These are phyloP conservation scores for Wickerhamomyces sp. DNA, from an alignment of 1,139 yeast genomes.

Conservation along the genomic window DNA sequence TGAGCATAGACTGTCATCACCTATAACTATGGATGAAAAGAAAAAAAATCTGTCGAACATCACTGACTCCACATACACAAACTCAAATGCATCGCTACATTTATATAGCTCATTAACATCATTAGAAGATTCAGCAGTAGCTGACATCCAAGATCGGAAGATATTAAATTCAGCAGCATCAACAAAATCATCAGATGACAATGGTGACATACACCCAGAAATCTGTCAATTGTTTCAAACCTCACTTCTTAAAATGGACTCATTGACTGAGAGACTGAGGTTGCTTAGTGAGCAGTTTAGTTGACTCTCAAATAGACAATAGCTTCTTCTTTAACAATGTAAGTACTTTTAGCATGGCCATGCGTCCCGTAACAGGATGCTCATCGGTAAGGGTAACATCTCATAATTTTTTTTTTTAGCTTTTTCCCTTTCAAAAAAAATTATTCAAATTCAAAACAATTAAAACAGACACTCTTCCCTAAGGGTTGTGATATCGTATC, in stretches of 20 bases:
- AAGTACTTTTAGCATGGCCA: no score
- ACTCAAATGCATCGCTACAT: conserved; percentile 18
- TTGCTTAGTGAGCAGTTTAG: conserved; percentile 8
- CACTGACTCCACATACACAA: conserved; percentile 15
- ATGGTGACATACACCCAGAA: conserved; percentile 32
- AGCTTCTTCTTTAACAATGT: no score
- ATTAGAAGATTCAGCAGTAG: conserved; percentile 5
- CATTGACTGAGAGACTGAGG: conserved; percentile 25
- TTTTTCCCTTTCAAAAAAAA: neutral
- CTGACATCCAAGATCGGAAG: neutral
- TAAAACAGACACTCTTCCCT: no score
- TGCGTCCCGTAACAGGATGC: conserved; percentile 2
- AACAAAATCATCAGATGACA: neutral
- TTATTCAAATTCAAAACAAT: neutral
- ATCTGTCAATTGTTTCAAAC: conserved; percentile 45
- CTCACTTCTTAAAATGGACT: conserved; percentile 42
- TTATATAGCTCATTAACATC: conserved; percentile 15
- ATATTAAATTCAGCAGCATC: neutral
- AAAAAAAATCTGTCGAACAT: conserved; percentile 9
- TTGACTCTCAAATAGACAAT: neutral
- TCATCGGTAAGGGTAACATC: conserved; percentile 3
- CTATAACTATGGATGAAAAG: conserved; percentile 14
- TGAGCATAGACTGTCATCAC: conserved; percentile 15
- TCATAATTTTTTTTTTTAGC: neutral
- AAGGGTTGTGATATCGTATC: no score